phyloP scores from a whole-genome alignment of 2,329 filamentous ascomycete species.

The Tolypocladium guangdongense region DNA sequence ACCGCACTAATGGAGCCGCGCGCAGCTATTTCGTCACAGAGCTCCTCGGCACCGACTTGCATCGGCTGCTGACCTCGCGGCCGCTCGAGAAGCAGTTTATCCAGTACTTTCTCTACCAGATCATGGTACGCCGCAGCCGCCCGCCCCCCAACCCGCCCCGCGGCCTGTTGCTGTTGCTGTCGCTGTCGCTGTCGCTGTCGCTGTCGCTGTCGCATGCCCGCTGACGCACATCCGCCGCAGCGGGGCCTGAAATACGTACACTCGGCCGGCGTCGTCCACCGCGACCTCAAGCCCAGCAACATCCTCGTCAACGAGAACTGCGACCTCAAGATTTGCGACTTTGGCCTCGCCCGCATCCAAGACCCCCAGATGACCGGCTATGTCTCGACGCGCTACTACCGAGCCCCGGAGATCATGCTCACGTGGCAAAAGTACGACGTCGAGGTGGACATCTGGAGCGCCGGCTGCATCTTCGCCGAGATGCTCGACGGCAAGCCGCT shows the following conservation, averaged over 20 bases:
- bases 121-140: conserved; percentile 57
- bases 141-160: background rate
- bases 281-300: conserved; percentile 96
- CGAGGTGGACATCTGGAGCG: conserved; percentile 98
- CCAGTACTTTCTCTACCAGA: conserved; percentile 99
- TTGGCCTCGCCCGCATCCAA: conserved; percentile 92
- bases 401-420: conserved; percentile 98
- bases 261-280: conserved; percentile 93
- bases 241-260: conserved; percentile 98
- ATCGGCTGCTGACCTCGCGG: conserved; percentile 86
- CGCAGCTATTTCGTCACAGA: conserved; percentile 94
- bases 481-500: conserved; percentile 98
- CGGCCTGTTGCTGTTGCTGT: background rate
- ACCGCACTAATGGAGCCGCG: conserved; percentile 9
- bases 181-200: background rate
- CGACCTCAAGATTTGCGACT: conserved; percentile 98
- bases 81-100: conserved; percentile 99
- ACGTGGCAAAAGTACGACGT: conserved; percentile 99
- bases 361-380: conserved; percentile 99
- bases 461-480: conserved; percentile 96
- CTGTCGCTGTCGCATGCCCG: background rate
- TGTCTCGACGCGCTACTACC: conserved; percentile 96
- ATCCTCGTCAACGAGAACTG: conserved; percentile 99
- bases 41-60: conserved; percentile 89
- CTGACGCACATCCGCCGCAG: conserved; percentile 32